Evolutionary conservation across 1,284 basidiomycete genomes (phyloP).

Genomic region (Psilocybe mexicana): DNA sequence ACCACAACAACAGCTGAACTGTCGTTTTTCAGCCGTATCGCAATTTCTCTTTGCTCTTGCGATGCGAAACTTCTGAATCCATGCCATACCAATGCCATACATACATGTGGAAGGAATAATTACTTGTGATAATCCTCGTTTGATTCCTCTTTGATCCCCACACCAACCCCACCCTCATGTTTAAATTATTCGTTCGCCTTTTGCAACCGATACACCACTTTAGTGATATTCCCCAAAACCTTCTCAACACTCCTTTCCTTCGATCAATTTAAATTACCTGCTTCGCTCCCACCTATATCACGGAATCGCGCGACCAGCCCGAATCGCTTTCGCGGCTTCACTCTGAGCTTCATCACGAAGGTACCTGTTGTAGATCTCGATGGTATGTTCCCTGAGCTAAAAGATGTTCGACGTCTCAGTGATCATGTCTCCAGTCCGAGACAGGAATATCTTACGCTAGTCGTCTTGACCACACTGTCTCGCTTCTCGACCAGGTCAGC

Average conservation of each 20-base stretch:
- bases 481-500: conserved; percentile 43
- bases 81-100: too few species aligned
- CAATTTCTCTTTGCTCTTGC: too few species aligned
- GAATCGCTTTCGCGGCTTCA: conserved; percentile 58
- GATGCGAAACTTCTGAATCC: too few species aligned
- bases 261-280: neutral
- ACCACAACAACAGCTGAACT: too few species aligned
- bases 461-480: conserved; percentile 50
- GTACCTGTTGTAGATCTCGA: conserved; percentile 55
- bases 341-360: conserved; percentile 60
- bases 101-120: too few species aligned
- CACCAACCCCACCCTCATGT: neutral
- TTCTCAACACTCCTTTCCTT: neutral
- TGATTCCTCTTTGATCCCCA: neutral
- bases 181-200: neutral
- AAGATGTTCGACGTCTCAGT: neutral
- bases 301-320: conserved; percentile 48
- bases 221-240: neutral
- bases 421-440: neutral
- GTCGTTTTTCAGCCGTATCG: too few species aligned
- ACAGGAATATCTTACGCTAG: conserved; percentile 40
- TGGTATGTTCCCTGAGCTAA: conserved; percentile 49
- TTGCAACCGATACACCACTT: neutral
- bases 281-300: conserved; percentile 20
- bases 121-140: too few species aligned